Evolutionary conservation across 371 early-diverging fungal genomes (phyloP).

Genomic region (Syncephalis fuscata): DNA sequence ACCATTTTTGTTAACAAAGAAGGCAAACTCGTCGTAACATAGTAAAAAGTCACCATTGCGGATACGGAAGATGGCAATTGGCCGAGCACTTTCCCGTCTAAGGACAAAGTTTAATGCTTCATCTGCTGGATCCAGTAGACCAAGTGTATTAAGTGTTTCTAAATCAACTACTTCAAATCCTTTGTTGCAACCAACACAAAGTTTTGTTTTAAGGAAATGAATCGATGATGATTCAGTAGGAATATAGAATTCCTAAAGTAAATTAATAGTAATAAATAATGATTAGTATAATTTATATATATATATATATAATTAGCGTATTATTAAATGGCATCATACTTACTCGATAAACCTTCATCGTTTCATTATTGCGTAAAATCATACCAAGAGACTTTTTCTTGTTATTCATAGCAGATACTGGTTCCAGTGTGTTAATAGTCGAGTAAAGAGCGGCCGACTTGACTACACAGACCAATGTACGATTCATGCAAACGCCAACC

Average conservation of each 20-base stretch:
- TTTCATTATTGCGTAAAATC: conserved; percentile 27
- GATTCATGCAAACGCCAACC: conserved; percentile 50
- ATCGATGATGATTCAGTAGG: conserved; percentile 65
- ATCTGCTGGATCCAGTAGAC: conserved; percentile 64
- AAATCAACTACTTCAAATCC: conserved; percentile 89
- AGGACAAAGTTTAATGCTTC: conserved; percentile 64
- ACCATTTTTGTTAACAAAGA: conserved; percentile 78
- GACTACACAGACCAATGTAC: conserved; percentile 59
- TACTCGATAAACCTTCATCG: conserved; percentile 43
- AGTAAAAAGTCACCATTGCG: conserved; percentile 59
- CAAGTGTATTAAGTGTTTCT: conserved; percentile 55
- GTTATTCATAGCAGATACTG: conserved; percentile 35
- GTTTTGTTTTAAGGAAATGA: conserved; percentile 60
- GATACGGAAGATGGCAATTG: conserved; percentile 70
- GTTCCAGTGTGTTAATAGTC: conserved; percentile 57
- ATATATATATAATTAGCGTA: not conserved
- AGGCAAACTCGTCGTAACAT: conserved; percentile 83
- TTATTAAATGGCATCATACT: conserved; percentile 1
- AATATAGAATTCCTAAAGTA: conserved; percentile 72
- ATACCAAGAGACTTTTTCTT: conserved; percentile 21
- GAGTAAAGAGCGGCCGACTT: conserved; percentile 40
- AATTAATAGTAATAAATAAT: too few species aligned
- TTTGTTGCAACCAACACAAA: conserved; percentile 72
- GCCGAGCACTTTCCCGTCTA: conserved; percentile 46
- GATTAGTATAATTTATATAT: too few species aligned